Evolutionary conservation across 306 rosid species (phyloP).

Genomic region (Quercus agrifolia): DNA sequence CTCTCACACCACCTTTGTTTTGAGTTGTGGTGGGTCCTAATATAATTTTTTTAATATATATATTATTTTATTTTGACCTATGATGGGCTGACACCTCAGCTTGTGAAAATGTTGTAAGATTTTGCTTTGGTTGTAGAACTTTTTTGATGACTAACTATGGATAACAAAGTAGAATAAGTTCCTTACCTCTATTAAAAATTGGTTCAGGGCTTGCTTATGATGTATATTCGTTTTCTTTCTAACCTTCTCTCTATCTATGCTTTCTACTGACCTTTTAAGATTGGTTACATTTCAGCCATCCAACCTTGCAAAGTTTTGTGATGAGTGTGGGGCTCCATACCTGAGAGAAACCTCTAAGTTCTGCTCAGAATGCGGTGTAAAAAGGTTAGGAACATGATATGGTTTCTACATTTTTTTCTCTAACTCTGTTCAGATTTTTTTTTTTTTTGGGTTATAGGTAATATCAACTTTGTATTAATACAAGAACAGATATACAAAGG

Average conservation of each 20-base stretch:
- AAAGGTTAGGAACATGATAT: conserved; percentile 69
- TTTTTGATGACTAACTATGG: too few relatives aligned
- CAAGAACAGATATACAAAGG: too few relatives aligned
- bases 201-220: conserved; percentile 2
- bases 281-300: conserved; percentile 56
- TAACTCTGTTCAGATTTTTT: background rate
- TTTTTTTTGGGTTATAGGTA: too few relatives aligned
- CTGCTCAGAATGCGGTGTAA: conserved; percentile 90
- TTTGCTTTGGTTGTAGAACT: too few relatives aligned
- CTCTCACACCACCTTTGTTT: too few relatives aligned
- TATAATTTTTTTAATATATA: too few relatives aligned
- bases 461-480: too few relatives aligned
- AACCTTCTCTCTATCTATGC: background rate
- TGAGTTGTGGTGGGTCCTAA: too few relatives aligned
- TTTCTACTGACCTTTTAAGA: background rate
- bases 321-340: conserved; percentile 87
- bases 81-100: too few relatives aligned
- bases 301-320: conserved; percentile 83
- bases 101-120: too few relatives aligned
- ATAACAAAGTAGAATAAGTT: background rate
- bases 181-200: background rate
- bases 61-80: too few relatives aligned
- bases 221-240: background rate
- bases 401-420: background rate
- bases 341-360: conserved; percentile 88